Base-by-base conservation (phyloP, 176 grass and related monocot genomes). In the Ananas comosus region DNA sequence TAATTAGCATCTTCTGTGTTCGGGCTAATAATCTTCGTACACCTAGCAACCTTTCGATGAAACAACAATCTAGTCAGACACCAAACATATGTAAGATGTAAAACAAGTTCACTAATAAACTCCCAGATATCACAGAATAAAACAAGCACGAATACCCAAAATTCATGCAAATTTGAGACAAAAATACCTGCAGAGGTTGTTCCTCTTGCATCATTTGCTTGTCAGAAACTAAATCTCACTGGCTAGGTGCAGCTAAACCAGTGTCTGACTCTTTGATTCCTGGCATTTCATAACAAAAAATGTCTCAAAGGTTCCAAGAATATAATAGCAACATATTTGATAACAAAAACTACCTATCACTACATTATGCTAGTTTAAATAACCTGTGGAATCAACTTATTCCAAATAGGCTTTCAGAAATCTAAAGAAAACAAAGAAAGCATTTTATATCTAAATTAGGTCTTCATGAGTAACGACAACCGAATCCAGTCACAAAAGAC, bases 191-290 rank as follows among this genome's bases (percentile, higher is more conserved):
- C 42, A 96, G 63, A 0, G 88, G 92, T 19, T 96, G 88, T 53
- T 96, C 88, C 23, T 92, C 88, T 16, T 92, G 92, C 92, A 96
- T 96, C 92, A 96, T 96, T 24, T 96, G 88, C 9, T 96, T 96
- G n/a, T 96, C 92, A 11, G 92, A 96, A 27, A 96, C 92, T 9
- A 96, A 74, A 75, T 96, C 92, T 88, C 92, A 96, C 50, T 96
- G 88, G 79, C 88, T 90, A 59, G 92, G 92, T 65, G 92, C 73
- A 76, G 92, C 92, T 29, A 96, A 63, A 28, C 92, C 88, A 79
- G 92, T 96, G 75, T 96, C 92, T 58, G 92, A 96, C 68, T 96
- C 92, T 75, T 96, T 96, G 51, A 92, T 96, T 71, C 92, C 93
- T 96, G 81, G 10, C 54, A 74, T 69, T 82, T 21, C 71, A 67